A percentile compares a stretch with the other conserved stretches of the same genome.
These are phyloP conservation scores for Angomonas ambiguus DNA, from an alignment of 208 protist species.

Conservation along the genomic window DNA sequence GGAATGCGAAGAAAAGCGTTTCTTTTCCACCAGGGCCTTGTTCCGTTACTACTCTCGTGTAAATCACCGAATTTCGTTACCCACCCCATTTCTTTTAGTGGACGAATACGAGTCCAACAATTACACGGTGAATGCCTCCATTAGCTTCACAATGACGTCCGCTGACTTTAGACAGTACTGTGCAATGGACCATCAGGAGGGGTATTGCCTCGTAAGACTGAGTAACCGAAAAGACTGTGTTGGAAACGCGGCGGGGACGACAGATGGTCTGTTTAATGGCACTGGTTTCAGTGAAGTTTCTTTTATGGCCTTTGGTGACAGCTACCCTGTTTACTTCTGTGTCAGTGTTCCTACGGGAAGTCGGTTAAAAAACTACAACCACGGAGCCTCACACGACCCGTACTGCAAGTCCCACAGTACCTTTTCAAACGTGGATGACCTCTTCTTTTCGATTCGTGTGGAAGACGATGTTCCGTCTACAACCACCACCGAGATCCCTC, in stretches of 20 bases:
- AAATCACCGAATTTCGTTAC: background rate
- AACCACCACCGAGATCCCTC: background rate
- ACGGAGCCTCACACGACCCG: background rate
- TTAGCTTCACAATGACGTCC: background rate
- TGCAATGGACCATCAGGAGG: background rate
- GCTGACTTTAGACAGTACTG: background rate
- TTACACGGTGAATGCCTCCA: background rate
- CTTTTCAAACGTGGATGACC: background rate
- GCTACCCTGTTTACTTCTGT: conserved; percentile 37
- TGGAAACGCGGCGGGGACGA: conserved; percentile 40
- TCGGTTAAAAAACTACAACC: conserved; percentile 2
- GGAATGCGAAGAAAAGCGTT: background rate
- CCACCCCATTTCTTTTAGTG: background rate
- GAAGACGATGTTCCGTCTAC: background rate
- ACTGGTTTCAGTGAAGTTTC: conserved; percentile 12
- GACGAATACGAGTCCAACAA: background rate
- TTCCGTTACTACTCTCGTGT: background rate
- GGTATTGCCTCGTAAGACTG: conserved; percentile 28
- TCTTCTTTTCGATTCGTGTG: background rate
- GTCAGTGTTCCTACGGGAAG: conserved; percentile 13
- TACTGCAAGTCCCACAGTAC: background rate
- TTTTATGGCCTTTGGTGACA: conserved; percentile 30
- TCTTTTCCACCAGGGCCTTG: background rate
- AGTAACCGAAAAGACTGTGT: conserved; percentile 41
- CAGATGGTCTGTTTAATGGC: conserved; percentile 33